Evolutionary conservation across 2,329 filamentous ascomycete species (phyloP).

Genomic region (Leptographium procerum): DNA sequence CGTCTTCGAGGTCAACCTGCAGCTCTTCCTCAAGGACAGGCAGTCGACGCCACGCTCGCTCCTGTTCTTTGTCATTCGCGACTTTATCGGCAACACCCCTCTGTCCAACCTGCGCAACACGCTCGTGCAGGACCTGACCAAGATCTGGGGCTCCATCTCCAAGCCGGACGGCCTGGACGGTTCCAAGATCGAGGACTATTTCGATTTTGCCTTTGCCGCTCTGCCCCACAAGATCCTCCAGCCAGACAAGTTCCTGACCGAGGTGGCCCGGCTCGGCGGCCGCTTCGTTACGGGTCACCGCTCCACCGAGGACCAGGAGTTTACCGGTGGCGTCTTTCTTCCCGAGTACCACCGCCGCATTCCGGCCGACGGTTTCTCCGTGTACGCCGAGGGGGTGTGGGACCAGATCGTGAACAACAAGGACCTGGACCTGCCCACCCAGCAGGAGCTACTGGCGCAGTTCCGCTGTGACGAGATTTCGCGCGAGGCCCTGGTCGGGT

Average conservation of each 20-base stretch:
- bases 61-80: slow-evolving; percentile 96
- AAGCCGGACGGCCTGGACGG: slow-evolving; percentile 83
- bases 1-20: slow-evolving; percentile 96
- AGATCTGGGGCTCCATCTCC: slow-evolving; percentile 86
- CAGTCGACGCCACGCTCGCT: slow-evolving; percentile 85
- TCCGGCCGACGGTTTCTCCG: slow-evolving; percentile 89
- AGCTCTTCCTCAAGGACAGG: slow-evolving; percentile 91
- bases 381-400: slow-evolving; percentile 91
- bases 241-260: slow-evolving; percentile 75
- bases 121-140: slow-evolving; percentile 75
- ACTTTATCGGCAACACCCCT: slow-evolving; percentile 87
- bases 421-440: slow-evolving; percentile 88
- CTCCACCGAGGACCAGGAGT: slow-evolving; percentile 59
- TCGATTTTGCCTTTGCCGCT: slow-evolving; percentile 94
- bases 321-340: slow-evolving; percentile 72
- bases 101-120: slow-evolving; percentile 84
- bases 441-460: slow-evolving; percentile 92
- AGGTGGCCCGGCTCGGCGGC: slow-evolving; percentile 67
- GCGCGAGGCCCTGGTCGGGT: slow-evolving; percentile 71
- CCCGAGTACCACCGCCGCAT: slow-evolving; percentile 94
- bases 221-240: slow-evolving; percentile 95
- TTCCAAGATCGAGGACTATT: slow-evolving; percentile 90
- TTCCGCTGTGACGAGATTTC: slow-evolving; percentile 97
- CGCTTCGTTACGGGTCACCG: slow-evolving; percentile 76
- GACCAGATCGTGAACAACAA: slow-evolving; percentile 99